Evolutionary conservation across 2,329 filamentous ascomycete species (phyloP).

Genomic region (Alternaria sp.): DNA sequence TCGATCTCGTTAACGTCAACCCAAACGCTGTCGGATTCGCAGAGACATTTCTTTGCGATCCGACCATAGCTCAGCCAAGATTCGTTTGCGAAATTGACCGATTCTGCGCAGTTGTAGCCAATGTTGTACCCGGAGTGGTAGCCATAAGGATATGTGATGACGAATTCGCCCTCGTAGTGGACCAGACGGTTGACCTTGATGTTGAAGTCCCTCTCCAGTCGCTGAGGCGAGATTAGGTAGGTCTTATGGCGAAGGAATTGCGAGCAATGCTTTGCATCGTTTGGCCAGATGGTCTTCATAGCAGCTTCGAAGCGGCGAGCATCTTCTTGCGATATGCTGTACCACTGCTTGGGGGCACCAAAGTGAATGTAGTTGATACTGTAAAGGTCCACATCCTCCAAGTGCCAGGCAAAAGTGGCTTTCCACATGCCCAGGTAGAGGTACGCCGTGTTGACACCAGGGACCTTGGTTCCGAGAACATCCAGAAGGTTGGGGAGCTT

Average conservation of each 20-base stretch:
- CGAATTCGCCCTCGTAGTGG: constrained; percentile 95
- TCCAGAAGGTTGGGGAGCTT: constrained; percentile 93
- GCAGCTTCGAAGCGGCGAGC: constrained; percentile 89
- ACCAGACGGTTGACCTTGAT: constrained; percentile 97
- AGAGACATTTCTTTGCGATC: constrained; percentile 96
- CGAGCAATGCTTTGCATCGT: constrained; percentile 91
- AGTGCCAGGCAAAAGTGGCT: constrained; percentile 97
- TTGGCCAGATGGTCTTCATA: constrained; percentile 95
- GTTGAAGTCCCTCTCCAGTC: constrained; percentile 84
- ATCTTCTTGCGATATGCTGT: constrained; percentile 96
- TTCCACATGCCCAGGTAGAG: constrained; percentile 99
- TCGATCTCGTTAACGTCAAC: constrained; percentile 96
- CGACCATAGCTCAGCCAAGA: constrained; percentile 94
- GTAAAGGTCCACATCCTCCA: constrained; percentile 98
- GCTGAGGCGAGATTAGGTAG: constrained; percentile 90
- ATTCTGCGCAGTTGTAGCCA: constrained; percentile 98
- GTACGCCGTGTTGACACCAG: constrained; percentile 97
- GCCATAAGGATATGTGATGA: constrained; percentile 97
- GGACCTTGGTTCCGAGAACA: constrained; percentile 91
- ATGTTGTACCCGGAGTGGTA: constrained; percentile 98
- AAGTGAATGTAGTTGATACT: constrained; percentile 99
- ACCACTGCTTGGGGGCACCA: constrained; percentile 98
- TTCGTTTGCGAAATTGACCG: constrained; percentile 96
- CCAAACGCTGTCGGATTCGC: constrained; percentile 97
- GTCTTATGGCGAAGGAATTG: constrained; percentile 98